Percentiles rank a stretch among this genome's conserved stretches.
These are phyloP conservation scores for Crithidia sp. DNA, from an alignment of 208 protist species.

Conservation along the genomic window DNA sequence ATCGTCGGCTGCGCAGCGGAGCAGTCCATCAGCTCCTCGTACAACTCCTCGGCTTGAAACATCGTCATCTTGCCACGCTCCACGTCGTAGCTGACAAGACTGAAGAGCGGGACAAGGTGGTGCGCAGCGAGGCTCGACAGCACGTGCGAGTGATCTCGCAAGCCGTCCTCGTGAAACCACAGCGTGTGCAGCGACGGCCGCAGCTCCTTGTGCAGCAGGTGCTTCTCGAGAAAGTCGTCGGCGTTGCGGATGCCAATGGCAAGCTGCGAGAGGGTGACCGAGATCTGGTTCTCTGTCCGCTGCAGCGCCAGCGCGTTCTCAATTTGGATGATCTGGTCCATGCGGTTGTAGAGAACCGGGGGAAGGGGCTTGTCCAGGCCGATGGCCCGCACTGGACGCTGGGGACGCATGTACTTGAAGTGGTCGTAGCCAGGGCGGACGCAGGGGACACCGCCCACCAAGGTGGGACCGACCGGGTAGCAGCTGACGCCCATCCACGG, in stretches of 20 bases:
- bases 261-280: slow-evolving; percentile 86
- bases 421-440: slow-evolving; percentile 77
- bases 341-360: slow-evolving; percentile 82
- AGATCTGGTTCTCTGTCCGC: slow-evolving; percentile 84
- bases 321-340: slow-evolving; percentile 84
- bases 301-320: slow-evolving; percentile 87
- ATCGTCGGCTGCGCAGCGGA: slow-evolving; percentile 85
- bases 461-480: slow-evolving; percentile 67
- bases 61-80: slow-evolving; percentile 85
- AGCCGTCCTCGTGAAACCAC: slow-evolving; percentile 88
- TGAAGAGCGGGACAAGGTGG: slow-evolving; percentile 91
- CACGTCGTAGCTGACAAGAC: slow-evolving; percentile 86
- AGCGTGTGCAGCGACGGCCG: slow-evolving; percentile 85
- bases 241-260: slow-evolving; percentile 84
- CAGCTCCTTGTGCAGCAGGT: slow-evolving; percentile 73
- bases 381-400: slow-evolving; percentile 73
- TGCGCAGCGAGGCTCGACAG: slow-evolving; percentile 78
- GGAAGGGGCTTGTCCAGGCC: slow-evolving; percentile 69
- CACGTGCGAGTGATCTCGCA: slow-evolving; percentile 80
- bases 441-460: slow-evolving; percentile 60
- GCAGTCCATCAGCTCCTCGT: slow-evolving; percentile 90
- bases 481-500: slow-evolving; percentile 83
- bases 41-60: slow-evolving; percentile 79
- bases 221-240: slow-evolving; percentile 84
- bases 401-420: slow-evolving; percentile 60